Percentiles rank a stretch among this genome's conserved stretches.
Conservation (phyloP, 495 filamentous ascomycete genomes). For the Podospora anserina region DNA sequence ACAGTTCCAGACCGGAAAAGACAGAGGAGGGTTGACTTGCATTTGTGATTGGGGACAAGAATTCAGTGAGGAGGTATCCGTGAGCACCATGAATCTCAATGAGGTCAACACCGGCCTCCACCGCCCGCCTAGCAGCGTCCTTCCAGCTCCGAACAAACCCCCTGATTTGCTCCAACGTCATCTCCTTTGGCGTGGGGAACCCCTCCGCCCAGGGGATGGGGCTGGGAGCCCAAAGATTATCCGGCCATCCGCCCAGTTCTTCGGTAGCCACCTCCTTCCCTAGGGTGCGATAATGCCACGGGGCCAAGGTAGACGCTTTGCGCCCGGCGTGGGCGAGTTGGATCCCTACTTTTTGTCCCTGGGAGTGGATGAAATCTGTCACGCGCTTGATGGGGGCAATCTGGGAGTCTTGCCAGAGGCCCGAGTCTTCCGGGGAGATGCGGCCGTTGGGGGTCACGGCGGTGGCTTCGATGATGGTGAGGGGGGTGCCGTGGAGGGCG, state of each 20-base stretch:
- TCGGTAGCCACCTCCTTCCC: slow-evolving; percentile 42
- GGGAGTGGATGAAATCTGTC: slow-evolving; percentile 58
- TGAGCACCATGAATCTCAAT: slow-evolving; percentile 63
- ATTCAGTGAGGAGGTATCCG: slow-evolving; percentile 63
- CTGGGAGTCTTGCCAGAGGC: slow-evolving; percentile 69
- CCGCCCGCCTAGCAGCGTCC: slow-evolving; percentile 56
- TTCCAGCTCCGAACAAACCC: slow-evolving; percentile 59
- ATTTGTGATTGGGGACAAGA: slow-evolving; percentile 62
- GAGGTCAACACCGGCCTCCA: slow-evolving; percentile 65
- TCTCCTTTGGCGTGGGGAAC: slow-evolving; percentile 52
- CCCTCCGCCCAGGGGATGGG: slow-evolving; percentile 45
- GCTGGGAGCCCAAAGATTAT: slow-evolving; percentile 54
- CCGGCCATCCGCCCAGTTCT: slow-evolving; percentile 62
- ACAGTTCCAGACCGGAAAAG: not conserved
- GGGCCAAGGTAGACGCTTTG: slow-evolving; percentile 63
- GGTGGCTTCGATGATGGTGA: slow-evolving; percentile 69
- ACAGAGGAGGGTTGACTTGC: slow-evolving; percentile 17
- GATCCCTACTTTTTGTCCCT: slow-evolving; percentile 65
- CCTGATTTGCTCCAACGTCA: slow-evolving; percentile 61
- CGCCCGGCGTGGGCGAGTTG: slow-evolving; percentile 74
- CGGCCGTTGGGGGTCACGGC: slow-evolving; percentile 64
- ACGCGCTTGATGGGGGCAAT: slow-evolving; percentile 61
- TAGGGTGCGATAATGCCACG: slow-evolving; percentile 45
- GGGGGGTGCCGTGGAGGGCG: slow-evolving; percentile 58
- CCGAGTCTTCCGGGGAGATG: slow-evolving; percentile 66